Conservation (phyloP, 352 stramenopile species). For the Globisporangium radiosum region DNA sequence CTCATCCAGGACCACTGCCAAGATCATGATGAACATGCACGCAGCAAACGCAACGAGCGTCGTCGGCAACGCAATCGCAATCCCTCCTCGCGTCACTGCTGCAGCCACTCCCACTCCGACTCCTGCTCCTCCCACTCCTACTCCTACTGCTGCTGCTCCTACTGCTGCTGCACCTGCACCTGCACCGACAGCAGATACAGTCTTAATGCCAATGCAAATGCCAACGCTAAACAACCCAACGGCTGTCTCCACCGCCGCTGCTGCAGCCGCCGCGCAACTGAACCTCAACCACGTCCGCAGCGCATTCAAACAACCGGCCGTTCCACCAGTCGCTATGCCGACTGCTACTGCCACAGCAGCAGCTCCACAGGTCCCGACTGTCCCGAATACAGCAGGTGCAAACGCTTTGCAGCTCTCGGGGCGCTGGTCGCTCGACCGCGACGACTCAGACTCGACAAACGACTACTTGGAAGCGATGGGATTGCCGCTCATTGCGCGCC, state of each 20-base stretch:
- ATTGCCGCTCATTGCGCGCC: conserved; percentile 77
- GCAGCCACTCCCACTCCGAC: too few species aligned
- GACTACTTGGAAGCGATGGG: conserved; percentile 84
- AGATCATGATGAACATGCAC: conserved; percentile 31
- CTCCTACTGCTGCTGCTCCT: background rate
- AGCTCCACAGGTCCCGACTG: background rate
- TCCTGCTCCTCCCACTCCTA: too few species aligned
- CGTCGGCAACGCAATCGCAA: conserved; percentile 71
- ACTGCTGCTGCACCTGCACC: conserved; percentile 1
- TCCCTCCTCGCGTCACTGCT: conserved; percentile 31
- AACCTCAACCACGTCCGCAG: conserved; percentile 66
- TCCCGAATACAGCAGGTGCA: conserved; percentile 68
- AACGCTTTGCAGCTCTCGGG: conserved; percentile 77
- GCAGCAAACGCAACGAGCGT: conserved; percentile 75
- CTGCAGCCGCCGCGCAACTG: conserved; percentile 29
- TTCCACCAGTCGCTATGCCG: conserved; percentile 27
- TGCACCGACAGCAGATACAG: too few species aligned
- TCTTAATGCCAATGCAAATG: too few species aligned
- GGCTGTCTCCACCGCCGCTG: conserved; percentile 18
- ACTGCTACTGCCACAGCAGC: conserved; percentile 18
- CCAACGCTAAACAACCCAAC: conserved; percentile 14
- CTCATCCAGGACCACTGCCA: too few species aligned
- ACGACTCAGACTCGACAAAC: conserved; percentile 88
- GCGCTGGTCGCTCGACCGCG: conserved; percentile 78
- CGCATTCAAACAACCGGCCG: conserved; percentile 47